Evolutionary conservation across 2,329 filamentous ascomycete species (phyloP), one percentile per base, ranked within the genome.

Genomic region (Cadophora gregata): DNA sequence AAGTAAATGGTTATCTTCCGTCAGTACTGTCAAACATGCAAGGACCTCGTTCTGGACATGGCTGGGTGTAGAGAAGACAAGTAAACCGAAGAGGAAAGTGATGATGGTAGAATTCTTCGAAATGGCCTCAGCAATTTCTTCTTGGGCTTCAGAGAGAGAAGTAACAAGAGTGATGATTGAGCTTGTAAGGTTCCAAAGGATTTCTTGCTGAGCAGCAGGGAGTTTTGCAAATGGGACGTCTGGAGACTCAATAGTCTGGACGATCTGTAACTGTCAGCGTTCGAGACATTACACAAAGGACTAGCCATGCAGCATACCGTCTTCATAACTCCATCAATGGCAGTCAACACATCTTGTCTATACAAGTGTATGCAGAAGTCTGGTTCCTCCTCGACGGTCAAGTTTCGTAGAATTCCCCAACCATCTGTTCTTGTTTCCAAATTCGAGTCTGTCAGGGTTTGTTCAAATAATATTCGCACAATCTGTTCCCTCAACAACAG

Each of bases 341-440:
- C 86, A 31, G 85, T 86, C 67, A 91, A 73, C 16, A 90, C 77
- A 75, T 90, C 88, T 31, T 85, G 79, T 51, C 89, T 81, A 73
- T 84, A 90, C 65, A 91, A 76, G 71, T 91, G 88, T 24, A 91
- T 80, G 69, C 87, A 89, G 67, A 91, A 90, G 73, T 90, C 88
- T 14, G 84, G 80, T 71, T 89, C 88, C 75, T 91, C 89, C 73
- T 89, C 85, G 69, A 85, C 80, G 1, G 84, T 85, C 62, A 91
- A 80, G 50, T 86, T 83, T 70, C 84, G 83, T 62, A 91, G 79
- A 70, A 90, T 88, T 14, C 85, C 84, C 89, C 89, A 91, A n/a
- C 87, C 89, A 24, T 88, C 86, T 51, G 87, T 85, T 58, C 86
- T 83, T 72, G 86, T 87, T 77, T 90, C 88, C 62, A 89, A 80